Evolutionary conservation across 2,329 filamentous ascomycete genomes (phyloP), one percentile per base, ranked within the genome.

Genomic region (Dendrostoma leiphaemia): DNA sequence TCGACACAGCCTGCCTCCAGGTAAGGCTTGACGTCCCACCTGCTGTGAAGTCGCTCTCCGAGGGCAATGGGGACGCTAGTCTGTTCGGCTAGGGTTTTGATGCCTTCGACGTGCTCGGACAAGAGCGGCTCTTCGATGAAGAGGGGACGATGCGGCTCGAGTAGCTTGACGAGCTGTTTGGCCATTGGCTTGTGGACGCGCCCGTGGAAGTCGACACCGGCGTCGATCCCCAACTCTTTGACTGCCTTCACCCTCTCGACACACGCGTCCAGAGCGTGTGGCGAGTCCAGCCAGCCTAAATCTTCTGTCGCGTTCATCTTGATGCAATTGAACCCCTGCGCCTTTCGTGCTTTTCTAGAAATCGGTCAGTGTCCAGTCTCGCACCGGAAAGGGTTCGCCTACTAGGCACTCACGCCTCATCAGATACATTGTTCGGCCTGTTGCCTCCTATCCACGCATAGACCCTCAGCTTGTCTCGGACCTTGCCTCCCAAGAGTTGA

Each of bases 371-470:
- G 40, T 19, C 10, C 13, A 10, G 12, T 17, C n/a, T 24, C 4
- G 17, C 9, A 3, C 23, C 10, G 10, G 10, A 32, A 21, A 38
- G 19, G 8, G 23, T 28, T 3, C 9, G 10, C 8, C 1, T 3
- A 15, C 29, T 32, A 17, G 6, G 21, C 17, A 56, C 71, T 63
- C 63, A 79, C 70, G 79, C 83, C 63, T 81, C 79, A 3, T 62
- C 62, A 58, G 80, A 77, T 19, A 88, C 79, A 63, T 86, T 84
- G n/a, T 67, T 66, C 3, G 84, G 84, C 34, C 83, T 71, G 63
- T 88, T 83, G 4, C 84, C 85, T n/a, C 84, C 84, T 56, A 88
- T 87, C 84, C 85, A 88, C 12, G 81, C 81, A 64, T 87, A 88
- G 0, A 87, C 84, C 56, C 80, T 80, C 24, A 85, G 69, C 64